Evolutionary conservation across 257 asterid genomes (phyloP), one percentile per base, ranked within the genome.

Genomic region (Solanum piurae): DNA sequence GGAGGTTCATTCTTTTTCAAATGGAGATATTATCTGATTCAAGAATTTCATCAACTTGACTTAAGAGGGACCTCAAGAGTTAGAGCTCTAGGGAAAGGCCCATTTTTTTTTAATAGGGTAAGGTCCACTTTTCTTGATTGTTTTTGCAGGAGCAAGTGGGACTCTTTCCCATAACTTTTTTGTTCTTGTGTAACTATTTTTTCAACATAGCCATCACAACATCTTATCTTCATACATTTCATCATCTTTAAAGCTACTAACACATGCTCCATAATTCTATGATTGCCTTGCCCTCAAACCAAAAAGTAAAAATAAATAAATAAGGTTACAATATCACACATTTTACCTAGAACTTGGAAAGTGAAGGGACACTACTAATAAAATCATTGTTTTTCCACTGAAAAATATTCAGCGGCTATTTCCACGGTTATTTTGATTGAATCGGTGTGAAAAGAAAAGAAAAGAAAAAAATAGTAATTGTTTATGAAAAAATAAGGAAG

Each of bases 151-250:
- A 86, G 88, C 90, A 86, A 89, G 94, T 93, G 97, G 96, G 90
- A 46, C 52, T 86, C 87, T 84, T 72, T 46, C 91, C 90, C 79
- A 85, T 55, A 7, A 60, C 90, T 49, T 85, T 88, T 88, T 92
- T 73, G 68, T 89, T 72, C 74, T 52, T 64, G 76, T 75, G 29
- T 87, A 84, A 73, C 60, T 52, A 84, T 84, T 85, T 84, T 79
- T 85, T 84, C 58, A 84, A 84, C 37, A 27, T 21, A 55, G 85
- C 86, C 90, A 89, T 83, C 88, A 83, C 83, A 64, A 55, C 23
- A 89, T 88, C 95, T 91, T 92, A 93, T 94, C 97, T 87, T 87
- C 89, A 89, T 89, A 46, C 79, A 85, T 82, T 91, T 90, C 91
- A 83, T 88, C 89, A 87, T 89, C 90, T 91, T 88, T 86, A 73